These are phyloP conservation scores for Candida oleophila DNA, from an alignment of 805 yeast species.

Conservation along the genomic window DNA sequence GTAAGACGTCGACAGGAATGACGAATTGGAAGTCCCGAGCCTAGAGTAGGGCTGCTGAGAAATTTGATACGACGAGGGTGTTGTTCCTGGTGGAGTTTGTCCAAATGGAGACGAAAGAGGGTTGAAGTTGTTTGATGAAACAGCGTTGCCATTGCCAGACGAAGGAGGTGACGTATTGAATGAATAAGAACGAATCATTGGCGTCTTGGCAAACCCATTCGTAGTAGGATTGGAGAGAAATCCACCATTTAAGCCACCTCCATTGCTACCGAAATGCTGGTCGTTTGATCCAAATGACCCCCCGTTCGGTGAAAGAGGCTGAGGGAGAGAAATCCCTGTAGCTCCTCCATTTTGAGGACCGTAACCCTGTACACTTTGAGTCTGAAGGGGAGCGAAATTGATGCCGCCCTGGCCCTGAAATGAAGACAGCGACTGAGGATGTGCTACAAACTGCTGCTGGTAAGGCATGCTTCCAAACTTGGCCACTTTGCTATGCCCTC, in stretches of 20 bases:
- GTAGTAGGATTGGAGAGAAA: background rate
- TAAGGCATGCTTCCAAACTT: constrained; percentile 9
- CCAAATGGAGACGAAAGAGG: constrained; percentile 1
- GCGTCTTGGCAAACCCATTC: background rate
- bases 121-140: background rate
- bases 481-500: constrained; percentile 11
- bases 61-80: background rate
- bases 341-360: too few relatives aligned
- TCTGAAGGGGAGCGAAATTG: background rate
- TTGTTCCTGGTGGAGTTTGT: constrained; percentile 1
- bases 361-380: background rate
- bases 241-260: background rate
- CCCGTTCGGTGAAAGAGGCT: background rate
- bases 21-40: constrained; percentile 1
- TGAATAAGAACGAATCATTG: background rate
- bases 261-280: background rate
- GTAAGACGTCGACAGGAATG: background rate
- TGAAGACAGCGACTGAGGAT: background rate
- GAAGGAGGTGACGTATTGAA: constrained; percentile 1
- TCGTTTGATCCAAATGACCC: constrained; percentile 1
- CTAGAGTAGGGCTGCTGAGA: constrained; percentile 1
- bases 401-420: background rate
- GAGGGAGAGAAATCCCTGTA: background rate
- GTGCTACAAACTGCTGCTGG: background rate
- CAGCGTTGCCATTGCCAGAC: background rate